Evolutionary conservation across 352 stramenopile genomes (phyloP), one percentile per base, ranked within the genome.

Genomic region (Globisporangium rhizosaccharum): DNA sequence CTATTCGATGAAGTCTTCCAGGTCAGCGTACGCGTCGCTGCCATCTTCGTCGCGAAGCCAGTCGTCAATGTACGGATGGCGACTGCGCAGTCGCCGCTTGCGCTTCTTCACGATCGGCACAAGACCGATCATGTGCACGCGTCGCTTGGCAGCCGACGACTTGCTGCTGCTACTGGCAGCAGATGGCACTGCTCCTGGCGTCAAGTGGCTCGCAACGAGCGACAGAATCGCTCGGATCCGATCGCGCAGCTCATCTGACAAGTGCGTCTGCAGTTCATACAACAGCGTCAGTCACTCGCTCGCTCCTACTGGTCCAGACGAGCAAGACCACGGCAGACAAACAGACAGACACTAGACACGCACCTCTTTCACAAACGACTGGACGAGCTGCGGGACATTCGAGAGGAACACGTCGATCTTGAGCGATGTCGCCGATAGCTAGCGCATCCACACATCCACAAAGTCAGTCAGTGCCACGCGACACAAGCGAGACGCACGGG

Each of bases 1-100:
- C 46, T 39, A 83, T 62, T 80, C 81, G 68, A 90, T 88, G 61
- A 90, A 90, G 61, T 90, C 81, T 63, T 90, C 81, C 20, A 90
- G 61, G 56, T 90, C 81, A 42, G 73, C 81, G 50, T 78, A 90
- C 26, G 81, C 81, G 53, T 90, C 81, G 30, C 66, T 73, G 14
- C 81, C 81, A 42, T 83, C 71, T 66, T 90, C 81, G 68, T 90
- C 81, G 18, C 80, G 76, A 9, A 90, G 68, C 46, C 79, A 90
- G n/a, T 81, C 76, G 53, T 90, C 81, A 46, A 90, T 90, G 56
- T 81, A 82, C 36, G 79, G 76, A 61, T 90, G 81, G 7, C 81
- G 71, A 61, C 81, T 90, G 41, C 76, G 76, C 28, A 90, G 59
- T 0, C 72, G 74, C 57, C 76, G 81, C 18, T 68, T 74, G 28